Evolutionary conservation across 2,329 filamentous ascomycete genomes (phyloP).

Genomic region (Aspergillus melleus): DNA sequence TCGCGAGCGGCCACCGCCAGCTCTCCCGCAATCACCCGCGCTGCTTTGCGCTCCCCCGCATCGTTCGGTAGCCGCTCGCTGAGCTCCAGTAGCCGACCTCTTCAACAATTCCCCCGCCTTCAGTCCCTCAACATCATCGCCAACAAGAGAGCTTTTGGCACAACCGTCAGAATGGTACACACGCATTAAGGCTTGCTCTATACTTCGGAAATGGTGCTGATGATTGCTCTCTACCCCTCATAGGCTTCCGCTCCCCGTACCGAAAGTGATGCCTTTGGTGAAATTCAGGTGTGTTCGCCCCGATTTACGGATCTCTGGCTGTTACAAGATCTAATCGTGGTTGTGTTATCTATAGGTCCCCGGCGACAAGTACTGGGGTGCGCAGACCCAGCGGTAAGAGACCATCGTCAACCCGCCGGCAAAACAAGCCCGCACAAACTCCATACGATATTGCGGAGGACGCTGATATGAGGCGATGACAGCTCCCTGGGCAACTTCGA

Average conservation of each 20-base stretch:
- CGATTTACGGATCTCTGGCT: background rate
- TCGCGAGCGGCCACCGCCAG: constrained; percentile 23
- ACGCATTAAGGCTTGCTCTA: background rate
- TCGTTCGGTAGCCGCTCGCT: constrained; percentile 26
- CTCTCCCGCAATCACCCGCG: constrained; percentile 36
- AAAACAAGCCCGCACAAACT: background rate
- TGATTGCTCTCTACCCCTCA: background rate
- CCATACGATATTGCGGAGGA: constrained; percentile 4
- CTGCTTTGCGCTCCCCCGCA: constrained; percentile 30
- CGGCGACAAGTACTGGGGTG: constrained; percentile 96
- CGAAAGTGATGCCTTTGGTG: constrained; percentile 97
- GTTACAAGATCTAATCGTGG: constrained; percentile 14
- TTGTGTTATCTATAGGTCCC: constrained; percentile 56
- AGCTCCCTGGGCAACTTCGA: constrained; percentile 92
- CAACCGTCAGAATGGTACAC: constrained; percentile 40
- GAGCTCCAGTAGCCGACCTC: constrained; percentile 32
- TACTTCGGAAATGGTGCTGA: constrained; percentile 9
- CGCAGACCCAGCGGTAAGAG: constrained; percentile 79
- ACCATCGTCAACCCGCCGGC: background rate
- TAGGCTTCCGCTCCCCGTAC: constrained; percentile 62
- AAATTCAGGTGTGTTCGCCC: constrained; percentile 65
- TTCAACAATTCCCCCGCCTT: constrained; percentile 38
- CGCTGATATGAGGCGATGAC: constrained; percentile 22
- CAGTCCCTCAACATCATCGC: constrained; percentile 32
- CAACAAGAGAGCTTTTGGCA: constrained; percentile 38